Conservation (phyloP, 1,139 yeast species). For the Lodderomyces pseudojiufengensis region DNA sequence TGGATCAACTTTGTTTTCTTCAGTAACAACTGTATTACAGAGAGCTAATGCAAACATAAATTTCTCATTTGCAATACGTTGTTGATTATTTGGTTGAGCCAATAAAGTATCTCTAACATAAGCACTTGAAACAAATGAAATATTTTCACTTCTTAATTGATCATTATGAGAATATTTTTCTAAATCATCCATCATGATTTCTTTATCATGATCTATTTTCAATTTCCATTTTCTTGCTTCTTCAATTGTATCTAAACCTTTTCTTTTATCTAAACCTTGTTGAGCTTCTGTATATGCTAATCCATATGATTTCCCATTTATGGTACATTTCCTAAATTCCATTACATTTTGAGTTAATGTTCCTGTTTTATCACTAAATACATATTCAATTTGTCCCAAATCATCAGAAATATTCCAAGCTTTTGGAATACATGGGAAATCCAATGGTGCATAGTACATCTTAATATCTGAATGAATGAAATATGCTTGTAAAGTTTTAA, state of each 20-base stretch:
- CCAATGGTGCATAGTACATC: conserved; percentile 81
- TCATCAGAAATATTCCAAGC: conserved; percentile 98
- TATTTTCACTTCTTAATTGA: conserved; percentile 58
- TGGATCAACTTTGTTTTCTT: conserved; percentile 53
- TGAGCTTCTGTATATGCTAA: conserved; percentile 94
- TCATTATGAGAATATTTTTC: conserved; percentile 46
- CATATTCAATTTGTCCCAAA: conserved; percentile 92
- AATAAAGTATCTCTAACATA: conserved; percentile 36
- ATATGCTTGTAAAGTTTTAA: conserved; percentile 90
- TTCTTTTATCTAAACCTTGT: conserved; percentile 86
- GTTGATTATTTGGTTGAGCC: conserved; percentile 34
- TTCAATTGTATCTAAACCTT: conserved; percentile 72
- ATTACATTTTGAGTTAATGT: conserved; percentile 93
- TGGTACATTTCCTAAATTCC: conserved; percentile 94
- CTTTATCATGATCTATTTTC: conserved; percentile 61
- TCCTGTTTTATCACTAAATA: conserved; percentile 96
- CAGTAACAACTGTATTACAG: conserved; percentile 91
- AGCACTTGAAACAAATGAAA: conserved; percentile 78
- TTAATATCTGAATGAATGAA: conserved; percentile 85
- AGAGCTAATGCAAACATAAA: conserved; percentile 87
- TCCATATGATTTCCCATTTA: conserved; percentile 85
- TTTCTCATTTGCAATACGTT: conserved; percentile 62
- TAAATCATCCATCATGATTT: conserved; percentile 60
- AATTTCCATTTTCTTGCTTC: conserved; percentile 63
- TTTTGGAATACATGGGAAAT: conserved; percentile 94